These are phyloP conservation scores for Chaetomiaceae sp. DNA, from an alignment of 2,329 filamentous ascomycete species.

Conservation along the genomic window DNA sequence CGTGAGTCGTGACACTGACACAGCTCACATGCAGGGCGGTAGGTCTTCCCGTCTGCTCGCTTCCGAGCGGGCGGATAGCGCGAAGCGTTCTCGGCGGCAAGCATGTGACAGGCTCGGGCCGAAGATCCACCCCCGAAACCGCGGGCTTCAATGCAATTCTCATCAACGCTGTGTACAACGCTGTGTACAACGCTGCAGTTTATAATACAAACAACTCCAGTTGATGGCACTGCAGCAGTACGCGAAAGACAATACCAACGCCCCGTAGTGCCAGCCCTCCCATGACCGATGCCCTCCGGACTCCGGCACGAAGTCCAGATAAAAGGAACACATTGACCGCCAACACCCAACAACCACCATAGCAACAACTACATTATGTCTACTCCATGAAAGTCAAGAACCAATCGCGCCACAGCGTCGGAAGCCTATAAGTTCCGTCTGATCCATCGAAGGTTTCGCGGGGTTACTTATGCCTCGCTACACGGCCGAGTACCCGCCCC, in stretches of 20 bases:
- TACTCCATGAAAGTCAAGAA: neutral
- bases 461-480: conserved; percentile 47
- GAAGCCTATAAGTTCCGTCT: no score
- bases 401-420: neutral
- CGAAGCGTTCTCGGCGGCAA: no score
- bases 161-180: neutral
- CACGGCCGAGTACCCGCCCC: conserved; percentile 93
- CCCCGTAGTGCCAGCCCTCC: neutral
- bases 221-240: neutral
- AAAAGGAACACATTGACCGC: neutral
- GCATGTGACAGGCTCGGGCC: no score
- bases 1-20: no score
- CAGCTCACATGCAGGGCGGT: no score
- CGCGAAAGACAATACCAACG: neutral
- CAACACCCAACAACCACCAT: neutral
- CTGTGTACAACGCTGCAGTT: neutral
- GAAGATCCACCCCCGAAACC: no score
- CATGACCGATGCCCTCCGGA: neutral
- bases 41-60: no score
- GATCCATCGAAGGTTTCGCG: no score
- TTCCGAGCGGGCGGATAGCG: no score
- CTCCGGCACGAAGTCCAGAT: neutral
- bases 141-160: no score
- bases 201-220: conserved; percentile 2
- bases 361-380: neutral